Conservation (phyloP, 352 stramenopile species). For the Plasmopara halstedii region DNA sequence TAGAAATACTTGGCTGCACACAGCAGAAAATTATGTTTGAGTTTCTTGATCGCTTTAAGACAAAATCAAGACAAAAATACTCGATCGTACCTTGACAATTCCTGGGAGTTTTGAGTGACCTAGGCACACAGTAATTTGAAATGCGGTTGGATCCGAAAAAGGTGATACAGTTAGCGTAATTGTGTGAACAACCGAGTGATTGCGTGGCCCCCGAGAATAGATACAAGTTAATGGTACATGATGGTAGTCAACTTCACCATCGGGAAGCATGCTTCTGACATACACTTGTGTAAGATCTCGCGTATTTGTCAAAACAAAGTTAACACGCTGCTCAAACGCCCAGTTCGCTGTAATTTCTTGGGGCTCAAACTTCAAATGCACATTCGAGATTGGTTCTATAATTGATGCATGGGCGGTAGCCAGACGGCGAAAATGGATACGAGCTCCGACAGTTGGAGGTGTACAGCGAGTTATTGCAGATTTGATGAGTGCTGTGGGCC, state of each 20-base stretch:
- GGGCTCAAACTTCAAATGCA: conserved; percentile 19
- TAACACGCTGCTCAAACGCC: conserved; percentile 34
- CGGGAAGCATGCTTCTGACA: conserved; percentile 38
- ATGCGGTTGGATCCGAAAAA: conserved; percentile 51
- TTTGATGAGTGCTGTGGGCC: conserved; percentile 19
- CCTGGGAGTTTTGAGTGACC: conserved; percentile 24
- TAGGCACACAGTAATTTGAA: conserved; percentile 31
- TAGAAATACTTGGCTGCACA: conserved; percentile 1
- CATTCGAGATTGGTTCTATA: conserved; percentile 9
- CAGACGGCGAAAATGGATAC: conserved; percentile 6
- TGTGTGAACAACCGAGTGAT: conserved; percentile 22
- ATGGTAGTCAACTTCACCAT: conserved; percentile 31
- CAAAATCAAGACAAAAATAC: neutral
- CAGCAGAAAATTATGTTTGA: conserved; percentile 1
- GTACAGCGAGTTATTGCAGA: conserved; percentile 8
- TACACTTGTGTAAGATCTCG: conserved; percentile 30
- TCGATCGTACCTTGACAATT: conserved; percentile 23
- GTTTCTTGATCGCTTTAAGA: conserved; percentile 3
- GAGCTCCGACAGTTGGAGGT: neutral
- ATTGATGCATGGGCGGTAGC: conserved; percentile 18
- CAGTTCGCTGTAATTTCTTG: conserved; percentile 44
- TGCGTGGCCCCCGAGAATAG: conserved; percentile 5
- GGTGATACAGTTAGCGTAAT: conserved; percentile 35
- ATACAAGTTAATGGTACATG: conserved; percentile 25
- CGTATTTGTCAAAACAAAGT: conserved; percentile 19